Base-by-base conservation (phyloP, 2,329 filamentous ascomycete species). In the Cladosporium sp. region DNA sequence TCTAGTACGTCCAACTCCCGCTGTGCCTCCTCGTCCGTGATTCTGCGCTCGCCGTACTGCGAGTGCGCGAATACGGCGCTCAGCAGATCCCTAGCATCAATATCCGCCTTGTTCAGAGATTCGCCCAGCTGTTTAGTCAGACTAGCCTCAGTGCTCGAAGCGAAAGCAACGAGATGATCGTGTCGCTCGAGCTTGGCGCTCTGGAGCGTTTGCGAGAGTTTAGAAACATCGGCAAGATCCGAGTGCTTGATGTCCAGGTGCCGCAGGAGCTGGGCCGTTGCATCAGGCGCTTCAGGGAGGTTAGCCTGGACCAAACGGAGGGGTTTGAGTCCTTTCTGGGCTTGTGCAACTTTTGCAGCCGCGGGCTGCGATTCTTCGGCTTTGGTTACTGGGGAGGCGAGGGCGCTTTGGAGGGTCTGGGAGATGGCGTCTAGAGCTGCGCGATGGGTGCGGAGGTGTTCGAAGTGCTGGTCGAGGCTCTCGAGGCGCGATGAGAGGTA, bases 401-500 rank as follows among this genome's bases (percentile, higher is more conserved):
- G 49, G 3, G 53, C 50, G n/a, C 57, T 45, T 15, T 54, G 54
- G 8, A 64, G 49, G 7, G 57, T 57, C 5, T 50, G 50, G 5
- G 55, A 57, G 4, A 66, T 43, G n/a, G 56, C 49, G 13, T 52
- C 49, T 12, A 64, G 38, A 8, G 54, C 60, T 40, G 38, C 41
- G 18, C 53, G 48, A 35, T 68, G 62, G 7, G 61, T 54, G 29
- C 62, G 57, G 7, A 63, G 30, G 41, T 64, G 60, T 38, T 62
- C 50, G 19, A 58, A 54, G 25, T 63, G 59, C 2, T 60, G 53
- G 13, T 55, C 55, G 12, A 66, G 50, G 2, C 55, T 55, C 19
- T 66, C 61, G 3, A 67, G 55, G 11, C 65, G 60, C 5, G 56
- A 47, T 4, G 60, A 61, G 60, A 76, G 68, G 50, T 73, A 72